A percentile compares a stretch with the other conserved stretches of the same genome.
Conservation (phyloP, 2,329 filamentous ascomycete genomes). For the Lasiodiplodia gonubiensis region DNA sequence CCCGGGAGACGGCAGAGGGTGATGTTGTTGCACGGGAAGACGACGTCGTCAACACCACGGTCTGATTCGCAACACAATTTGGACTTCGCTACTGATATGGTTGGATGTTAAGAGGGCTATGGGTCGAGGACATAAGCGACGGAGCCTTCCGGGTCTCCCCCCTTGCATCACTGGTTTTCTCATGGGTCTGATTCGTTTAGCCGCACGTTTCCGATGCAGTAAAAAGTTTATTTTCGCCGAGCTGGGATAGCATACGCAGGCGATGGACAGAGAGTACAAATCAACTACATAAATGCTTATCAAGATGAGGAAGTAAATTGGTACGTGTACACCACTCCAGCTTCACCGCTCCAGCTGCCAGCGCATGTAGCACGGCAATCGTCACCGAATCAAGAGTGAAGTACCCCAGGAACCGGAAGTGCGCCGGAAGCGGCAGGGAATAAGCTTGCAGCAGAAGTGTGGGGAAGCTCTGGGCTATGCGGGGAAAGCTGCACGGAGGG, state of each 20-base stretch:
- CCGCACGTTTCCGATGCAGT: conserved; percentile 17
- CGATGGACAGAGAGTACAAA: background rate
- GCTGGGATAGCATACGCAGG: conserved; percentile 6
- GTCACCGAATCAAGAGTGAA: background rate
- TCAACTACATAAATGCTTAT: background rate
- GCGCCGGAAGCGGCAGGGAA: conserved; percentile 9
- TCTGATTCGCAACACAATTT: background rate
- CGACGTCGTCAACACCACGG: conserved; percentile 25
- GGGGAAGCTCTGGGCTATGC: conserved; percentile 23
- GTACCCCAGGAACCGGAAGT: conserved; percentile 5
- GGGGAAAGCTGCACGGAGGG: conserved; percentile 15
- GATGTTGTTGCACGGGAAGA: conserved; percentile 14
- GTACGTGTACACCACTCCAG: background rate
- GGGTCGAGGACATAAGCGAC: background rate
- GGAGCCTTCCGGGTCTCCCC: background rate
- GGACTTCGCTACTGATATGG: background rate
- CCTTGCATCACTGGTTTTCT: background rate
- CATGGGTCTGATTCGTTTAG: conserved; percentile 1
- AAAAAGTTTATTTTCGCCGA: conserved; percentile 8
- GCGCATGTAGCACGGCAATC: background rate
- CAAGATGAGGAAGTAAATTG: background rate
- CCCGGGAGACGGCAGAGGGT: conserved; percentile 19
- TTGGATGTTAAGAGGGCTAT: background rate
- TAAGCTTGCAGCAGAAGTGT: conserved; percentile 16
- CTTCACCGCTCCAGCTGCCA: background rate